phyloP scores from a whole-genome alignment of 2,329 filamentous ascomycete genomes.

The Claviceps africana region DNA sequence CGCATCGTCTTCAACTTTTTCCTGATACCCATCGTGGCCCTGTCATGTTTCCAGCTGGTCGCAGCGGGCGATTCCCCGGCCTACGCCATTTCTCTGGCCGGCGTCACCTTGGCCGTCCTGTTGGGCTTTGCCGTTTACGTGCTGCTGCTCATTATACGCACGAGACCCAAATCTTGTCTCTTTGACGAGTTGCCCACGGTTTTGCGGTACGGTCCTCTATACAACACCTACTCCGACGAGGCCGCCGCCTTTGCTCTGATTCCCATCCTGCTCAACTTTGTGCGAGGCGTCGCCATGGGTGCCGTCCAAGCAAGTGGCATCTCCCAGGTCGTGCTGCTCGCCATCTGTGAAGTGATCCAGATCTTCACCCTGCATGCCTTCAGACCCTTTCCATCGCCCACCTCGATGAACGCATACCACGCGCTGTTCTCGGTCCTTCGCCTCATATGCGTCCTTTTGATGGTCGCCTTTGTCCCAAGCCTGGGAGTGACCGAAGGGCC shows the following conservation, averaged over 20 bases:
- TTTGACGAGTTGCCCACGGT: slow-evolving; percentile 90
- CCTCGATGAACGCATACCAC: slow-evolving; percentile 96
- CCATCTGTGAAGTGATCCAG: slow-evolving; percentile 85
- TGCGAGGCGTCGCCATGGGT: slow-evolving; percentile 81
- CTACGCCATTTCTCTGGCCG: slow-evolving; percentile 60
- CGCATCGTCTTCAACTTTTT: slow-evolving; percentile 89
- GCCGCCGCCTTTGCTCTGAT: slow-evolving; percentile 82
- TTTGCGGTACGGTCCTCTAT: slow-evolving; percentile 79
- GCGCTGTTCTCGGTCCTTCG: slow-evolving; percentile 68
- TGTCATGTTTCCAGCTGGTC: slow-evolving; percentile 87
- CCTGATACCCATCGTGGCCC: slow-evolving; percentile 67
- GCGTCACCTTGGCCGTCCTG: slow-evolving; percentile 58
- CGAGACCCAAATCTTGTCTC: slow-evolving; percentile 69
- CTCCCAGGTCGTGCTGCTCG: slow-evolving; percentile 80
- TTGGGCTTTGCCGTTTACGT: slow-evolving; percentile 66
- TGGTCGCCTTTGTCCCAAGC: slow-evolving; percentile 72
- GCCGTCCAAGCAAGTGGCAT: slow-evolving; percentile 87
- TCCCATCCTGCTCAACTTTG: slow-evolving; percentile 68
- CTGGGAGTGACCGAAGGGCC: slow-evolving; percentile 63
- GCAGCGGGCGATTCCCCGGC: slow-evolving; percentile 53
- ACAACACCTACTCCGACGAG: slow-evolving; percentile 94
- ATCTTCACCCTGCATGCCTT: slow-evolving; percentile 80
- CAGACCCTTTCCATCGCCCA: slow-evolving; percentile 76
- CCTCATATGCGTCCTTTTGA: slow-evolving; percentile 60
- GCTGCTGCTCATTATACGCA: slow-evolving; percentile 64